Evolutionary conservation across 257 asterid genomes (phyloP).

Genomic region (Agastache rugosa): DNA sequence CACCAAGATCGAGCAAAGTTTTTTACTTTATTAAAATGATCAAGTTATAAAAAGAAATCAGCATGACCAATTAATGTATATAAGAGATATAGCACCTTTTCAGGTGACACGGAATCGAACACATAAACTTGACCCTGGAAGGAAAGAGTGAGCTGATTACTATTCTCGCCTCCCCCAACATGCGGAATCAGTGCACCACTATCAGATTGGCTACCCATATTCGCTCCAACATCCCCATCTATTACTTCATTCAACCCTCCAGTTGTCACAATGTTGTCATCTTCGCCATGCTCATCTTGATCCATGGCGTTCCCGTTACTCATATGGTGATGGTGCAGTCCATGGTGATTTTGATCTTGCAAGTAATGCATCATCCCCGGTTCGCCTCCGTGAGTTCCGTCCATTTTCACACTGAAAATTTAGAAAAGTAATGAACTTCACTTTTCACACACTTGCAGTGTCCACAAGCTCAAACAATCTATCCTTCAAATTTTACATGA

Average conservation of each 20-base stretch:
- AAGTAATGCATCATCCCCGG: constrained; percentile 60
- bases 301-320: constrained; percentile 50
- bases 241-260: constrained; percentile 53
- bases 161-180: constrained; percentile 44
- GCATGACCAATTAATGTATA: not conserved
- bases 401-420: constrained; percentile 47
- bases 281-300: constrained; percentile 55
- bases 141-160: constrained; percentile 70
- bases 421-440: constrained; percentile 22
- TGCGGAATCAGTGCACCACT: constrained; percentile 47
- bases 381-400: constrained; percentile 52
- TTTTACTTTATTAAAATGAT: not conserved
- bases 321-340: constrained; percentile 52
- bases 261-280: constrained; percentile 45
- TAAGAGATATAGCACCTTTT: constrained; percentile 48
- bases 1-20: not conserved
- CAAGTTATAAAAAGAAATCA: not conserved
- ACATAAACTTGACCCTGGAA: constrained; percentile 82
- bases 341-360: constrained; percentile 64
- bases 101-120: constrained; percentile 75
- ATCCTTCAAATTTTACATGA: not conserved
- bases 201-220: constrained; percentile 53
- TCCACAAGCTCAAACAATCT: constrained; percentile 20
- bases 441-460: constrained; percentile 28
- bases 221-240: constrained; percentile 59